A percentile compares a stretch with the other conserved stretches of the same genome.
Conservation (phyloP, 257 asterid genomes). For the Salvia splendens region DNA sequence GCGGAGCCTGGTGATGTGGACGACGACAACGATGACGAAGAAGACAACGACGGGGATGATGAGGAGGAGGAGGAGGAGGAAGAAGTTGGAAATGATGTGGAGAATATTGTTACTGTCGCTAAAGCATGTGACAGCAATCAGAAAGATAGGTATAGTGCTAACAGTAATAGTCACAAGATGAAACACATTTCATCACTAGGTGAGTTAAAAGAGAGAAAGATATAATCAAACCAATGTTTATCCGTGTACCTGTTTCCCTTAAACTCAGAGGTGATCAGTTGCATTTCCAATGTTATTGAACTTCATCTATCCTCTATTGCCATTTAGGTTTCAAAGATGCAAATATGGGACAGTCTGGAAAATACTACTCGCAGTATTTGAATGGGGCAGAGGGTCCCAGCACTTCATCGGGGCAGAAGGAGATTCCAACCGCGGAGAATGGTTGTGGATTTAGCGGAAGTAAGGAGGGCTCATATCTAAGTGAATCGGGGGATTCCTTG, state of each 20-base stretch:
- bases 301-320: conserved; percentile 20
- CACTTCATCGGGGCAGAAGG: conserved; percentile 59
- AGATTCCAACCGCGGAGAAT: conserved; percentile 41
- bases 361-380: conserved; percentile 55
- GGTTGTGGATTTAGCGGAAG: conserved; percentile 80
- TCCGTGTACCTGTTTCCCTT: neutral
- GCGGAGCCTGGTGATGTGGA: conserved; percentile 58
- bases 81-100: conserved; percentile 40
- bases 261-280: too few relatives aligned
- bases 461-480: conserved; percentile 52
- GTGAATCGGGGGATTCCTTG: conserved; percentile 73
- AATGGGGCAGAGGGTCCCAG: conserved; percentile 59
- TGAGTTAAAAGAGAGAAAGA: conserved; percentile 24
- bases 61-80: conserved; percentile 48
- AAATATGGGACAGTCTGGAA: conserved; percentile 41
- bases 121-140: conserved; percentile 34
- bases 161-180: conserved; percentile 40
- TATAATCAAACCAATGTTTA: neutral
- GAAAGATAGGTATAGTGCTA: conserved; percentile 34
- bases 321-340: conserved; percentile 54
- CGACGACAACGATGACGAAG: conserved; percentile 43
- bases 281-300: neutral
- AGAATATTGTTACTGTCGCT: conserved; percentile 43
- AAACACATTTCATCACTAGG: conserved; percentile 54
- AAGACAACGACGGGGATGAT: conserved; percentile 38